Percentiles rank a stretch among this genome's conserved stretches.
Evolutionary conservation across 805 yeast genomes (phyloP).

Genomic region (Naumovozyma castellii): DNA sequence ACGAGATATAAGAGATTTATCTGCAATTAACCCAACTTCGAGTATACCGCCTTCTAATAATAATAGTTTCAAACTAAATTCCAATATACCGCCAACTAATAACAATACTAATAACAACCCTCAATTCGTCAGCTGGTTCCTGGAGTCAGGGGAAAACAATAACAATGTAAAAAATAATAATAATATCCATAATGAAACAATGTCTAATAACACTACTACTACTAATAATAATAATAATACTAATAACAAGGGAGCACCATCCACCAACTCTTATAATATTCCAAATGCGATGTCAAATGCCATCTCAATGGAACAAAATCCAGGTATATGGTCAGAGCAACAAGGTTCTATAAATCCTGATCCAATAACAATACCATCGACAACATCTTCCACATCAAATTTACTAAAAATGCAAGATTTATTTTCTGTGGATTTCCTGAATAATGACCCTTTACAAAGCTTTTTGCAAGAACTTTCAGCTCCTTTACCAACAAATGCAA

Average conservation of each 20-base stretch:
- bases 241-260: no score
- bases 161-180: constrained; percentile 1
- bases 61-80: no score
- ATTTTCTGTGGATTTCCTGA: constrained; percentile 14
- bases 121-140: constrained; percentile 15
- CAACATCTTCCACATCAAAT: constrained; percentile 1
- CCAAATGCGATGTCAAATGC: no score
- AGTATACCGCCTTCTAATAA: no score
- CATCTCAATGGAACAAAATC: no score
- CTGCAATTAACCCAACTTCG: no score
- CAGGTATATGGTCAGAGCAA: no score
- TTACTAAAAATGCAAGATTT: constrained; percentile 8
- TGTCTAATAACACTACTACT: neutral
- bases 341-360: neutral
- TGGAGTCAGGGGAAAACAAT: constrained; percentile 3
- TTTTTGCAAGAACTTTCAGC: constrained; percentile 16
- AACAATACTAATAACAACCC: constrained; percentile 5
- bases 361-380: constrained; percentile 1
- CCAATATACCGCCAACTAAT: neutral
- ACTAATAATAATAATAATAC: neutral
- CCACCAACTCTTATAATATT: no score
- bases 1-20: neutral
- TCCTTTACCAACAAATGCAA: constrained; percentile 4
- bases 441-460: constrained; percentile 16
- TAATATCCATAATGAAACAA: no score